phyloP scores from a whole-genome alignment of 2,329 filamentous ascomycete genomes.

The Epichloe elymi region DNA sequence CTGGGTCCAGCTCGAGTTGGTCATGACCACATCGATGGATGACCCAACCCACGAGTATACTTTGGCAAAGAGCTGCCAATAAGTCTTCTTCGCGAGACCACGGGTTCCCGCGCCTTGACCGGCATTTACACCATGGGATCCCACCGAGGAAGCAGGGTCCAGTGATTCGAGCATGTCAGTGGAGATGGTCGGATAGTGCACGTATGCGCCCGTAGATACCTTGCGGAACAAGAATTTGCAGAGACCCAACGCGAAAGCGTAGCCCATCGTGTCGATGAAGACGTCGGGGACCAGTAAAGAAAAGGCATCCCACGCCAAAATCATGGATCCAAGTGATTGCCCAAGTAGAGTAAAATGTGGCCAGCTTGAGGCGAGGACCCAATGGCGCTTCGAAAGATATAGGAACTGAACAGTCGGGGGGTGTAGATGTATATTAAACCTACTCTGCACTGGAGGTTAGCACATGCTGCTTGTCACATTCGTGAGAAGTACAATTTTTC shows the following conservation, averaged over 20 bases:
- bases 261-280: conserved; percentile 97
- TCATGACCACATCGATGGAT: conserved; percentile 88
- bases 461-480: too few relatives aligned
- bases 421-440: conserved; percentile 88
- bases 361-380: conserved; percentile 77
- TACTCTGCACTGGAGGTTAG: conserved; percentile 36
- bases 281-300: conserved; percentile 84
- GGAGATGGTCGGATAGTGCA: conserved; percentile 96
- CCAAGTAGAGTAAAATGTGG: conserved; percentile 85
- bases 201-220: conserved; percentile 81
- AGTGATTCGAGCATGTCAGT: conserved; percentile 92
- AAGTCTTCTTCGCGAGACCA: conserved; percentile 60
- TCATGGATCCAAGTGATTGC: conserved; percentile 79
- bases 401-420: conserved; percentile 74
- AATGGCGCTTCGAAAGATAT: conserved; percentile 78
- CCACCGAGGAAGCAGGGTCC: conserved; percentile 45
- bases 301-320: conserved; percentile 87
- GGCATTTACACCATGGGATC: conserved; percentile 64
- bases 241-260: conserved; percentile 77
- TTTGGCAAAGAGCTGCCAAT: conserved; percentile 77
- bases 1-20: conserved; percentile 92
- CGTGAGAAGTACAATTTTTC: too few relatives aligned
- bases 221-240: conserved; percentile 68
- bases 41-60: conserved; percentile 75
- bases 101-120: conserved; percentile 62